These are phyloP conservation scores for Termitomyces sp. DNA, from an alignment of 1,284 basidiomycete genomes.

Conservation along the genomic window DNA sequence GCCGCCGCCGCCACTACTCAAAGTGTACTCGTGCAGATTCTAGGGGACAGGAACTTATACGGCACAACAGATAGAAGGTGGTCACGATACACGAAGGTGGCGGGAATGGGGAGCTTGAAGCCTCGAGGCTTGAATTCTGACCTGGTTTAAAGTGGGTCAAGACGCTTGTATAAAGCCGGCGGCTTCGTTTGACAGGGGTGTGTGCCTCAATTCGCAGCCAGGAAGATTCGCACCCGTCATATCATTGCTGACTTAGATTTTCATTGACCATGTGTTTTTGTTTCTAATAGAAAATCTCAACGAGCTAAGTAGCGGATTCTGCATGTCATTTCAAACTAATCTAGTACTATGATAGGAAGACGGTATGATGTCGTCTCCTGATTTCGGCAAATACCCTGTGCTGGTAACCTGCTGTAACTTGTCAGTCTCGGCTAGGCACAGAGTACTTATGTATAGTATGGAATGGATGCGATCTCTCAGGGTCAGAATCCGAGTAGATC, in stretches of 20 bases:
- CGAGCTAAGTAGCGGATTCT: neutral
- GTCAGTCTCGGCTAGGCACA: no score
- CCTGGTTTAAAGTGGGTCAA: neutral
- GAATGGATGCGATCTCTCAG: no score
- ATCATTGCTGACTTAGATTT: neutral
- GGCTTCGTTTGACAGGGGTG: neutral
- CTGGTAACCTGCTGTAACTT: no score
- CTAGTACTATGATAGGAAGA: neutral
- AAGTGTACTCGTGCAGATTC: neutral
- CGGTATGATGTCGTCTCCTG: no score
- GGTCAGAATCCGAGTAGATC: no score
- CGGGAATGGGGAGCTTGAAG: neutral
- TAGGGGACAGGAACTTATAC: neutral
- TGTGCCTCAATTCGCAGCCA: neutral
- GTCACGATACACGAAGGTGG: neutral
- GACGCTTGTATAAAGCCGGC: neutral
- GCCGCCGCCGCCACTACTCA: constrained; percentile 1
- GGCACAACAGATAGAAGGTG: neutral
- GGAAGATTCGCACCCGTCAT: neutral
- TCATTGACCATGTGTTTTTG: neutral
- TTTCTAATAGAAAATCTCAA: neutral
- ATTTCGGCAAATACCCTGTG: no score
- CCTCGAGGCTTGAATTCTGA: neutral
- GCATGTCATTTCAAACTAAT: neutral
- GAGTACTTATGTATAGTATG: no score